Evolutionary conservation across 2,329 filamentous ascomycete genomes (phyloP).

Genomic region (Cladosporium sp.): DNA sequence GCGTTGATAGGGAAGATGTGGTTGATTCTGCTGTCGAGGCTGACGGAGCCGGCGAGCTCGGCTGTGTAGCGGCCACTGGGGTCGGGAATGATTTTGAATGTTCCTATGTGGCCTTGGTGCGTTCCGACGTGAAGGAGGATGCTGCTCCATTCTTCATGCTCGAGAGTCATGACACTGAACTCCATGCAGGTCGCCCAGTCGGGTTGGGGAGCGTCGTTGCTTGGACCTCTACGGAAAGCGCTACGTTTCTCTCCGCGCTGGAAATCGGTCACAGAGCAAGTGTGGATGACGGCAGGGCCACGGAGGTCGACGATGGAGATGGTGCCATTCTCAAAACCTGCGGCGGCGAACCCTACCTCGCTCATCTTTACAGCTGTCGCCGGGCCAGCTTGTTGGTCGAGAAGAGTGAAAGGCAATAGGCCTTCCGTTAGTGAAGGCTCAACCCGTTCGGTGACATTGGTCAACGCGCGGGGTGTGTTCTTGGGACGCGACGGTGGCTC

Average conservation of each 20-base stretch:
- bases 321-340: constrained; percentile 77
- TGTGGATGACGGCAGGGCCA: constrained; percentile 78
- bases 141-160: constrained; percentile 91
- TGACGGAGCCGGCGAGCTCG: constrained; percentile 62
- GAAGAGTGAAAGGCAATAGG: constrained; percentile 70
- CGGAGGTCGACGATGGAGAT: constrained; percentile 81
- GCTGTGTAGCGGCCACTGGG: constrained; percentile 64
- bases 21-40: constrained; percentile 64
- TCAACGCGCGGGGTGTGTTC: constrained; percentile 51
- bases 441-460: constrained; percentile 66
- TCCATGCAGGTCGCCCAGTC: constrained; percentile 81
- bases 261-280: constrained; percentile 66
- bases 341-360: constrained; percentile 88
- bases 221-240: constrained; percentile 60
- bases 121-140: constrained; percentile 91
- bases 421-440: constrained; percentile 74
- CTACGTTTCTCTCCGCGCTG: constrained; percentile 69
- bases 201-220: constrained; percentile 39
- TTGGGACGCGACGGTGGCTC: constrained; percentile 51
- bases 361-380: constrained; percentile 77
- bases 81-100: constrained; percentile 83
- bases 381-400: constrained; percentile 77
- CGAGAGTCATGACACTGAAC: constrained; percentile 88
- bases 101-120: constrained; percentile 73
- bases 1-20: constrained; percentile 74